Evolutionary conservation across 441 rosid genomes (phyloP).

Genomic region (Flueggea neowawraea): DNA sequence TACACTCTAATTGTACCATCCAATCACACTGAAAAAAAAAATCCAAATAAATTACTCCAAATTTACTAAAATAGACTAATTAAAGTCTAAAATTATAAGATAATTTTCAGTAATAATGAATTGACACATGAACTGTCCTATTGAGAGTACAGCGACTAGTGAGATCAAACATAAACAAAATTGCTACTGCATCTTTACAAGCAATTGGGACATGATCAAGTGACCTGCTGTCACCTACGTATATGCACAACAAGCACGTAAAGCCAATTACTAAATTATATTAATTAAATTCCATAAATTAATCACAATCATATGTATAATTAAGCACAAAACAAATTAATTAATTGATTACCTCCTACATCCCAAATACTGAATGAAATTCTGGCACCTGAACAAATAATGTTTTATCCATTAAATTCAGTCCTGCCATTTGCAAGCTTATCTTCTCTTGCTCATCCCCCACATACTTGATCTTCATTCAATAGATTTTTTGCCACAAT

Average conservation of each 20-base stretch:
- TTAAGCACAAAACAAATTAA: background rate
- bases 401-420: conserved; percentile 84
- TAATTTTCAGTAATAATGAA: background rate
- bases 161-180: conserved; percentile 91
- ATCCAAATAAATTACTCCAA: background rate
- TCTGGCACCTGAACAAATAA: conserved; percentile 65
- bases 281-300: no score
- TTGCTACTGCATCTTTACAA: conserved; percentile 93
- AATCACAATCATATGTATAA: background rate
- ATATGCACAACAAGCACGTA: no score
- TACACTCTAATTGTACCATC: no score
- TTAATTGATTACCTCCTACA: conserved; percentile 54
- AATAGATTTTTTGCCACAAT: no score
- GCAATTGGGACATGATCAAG: conserved; percentile 80
- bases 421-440: conserved; percentile 66
- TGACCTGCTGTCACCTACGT: conserved; percentile 60
- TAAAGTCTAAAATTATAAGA: no score
- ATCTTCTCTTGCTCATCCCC: conserved; percentile 68
- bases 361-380: conserved; percentile 93
- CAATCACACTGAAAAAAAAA: conserved; percentile 49
- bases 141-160: conserved; percentile 91
- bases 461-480: conserved; percentile 57
- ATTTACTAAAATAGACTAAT: background rate
- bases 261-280: background rate
- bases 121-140: conserved; percentile 32